These are phyloP conservation scores for Candida chauliodis DNA, from an alignment of 805 yeast species.

Conservation along the genomic window DNA sequence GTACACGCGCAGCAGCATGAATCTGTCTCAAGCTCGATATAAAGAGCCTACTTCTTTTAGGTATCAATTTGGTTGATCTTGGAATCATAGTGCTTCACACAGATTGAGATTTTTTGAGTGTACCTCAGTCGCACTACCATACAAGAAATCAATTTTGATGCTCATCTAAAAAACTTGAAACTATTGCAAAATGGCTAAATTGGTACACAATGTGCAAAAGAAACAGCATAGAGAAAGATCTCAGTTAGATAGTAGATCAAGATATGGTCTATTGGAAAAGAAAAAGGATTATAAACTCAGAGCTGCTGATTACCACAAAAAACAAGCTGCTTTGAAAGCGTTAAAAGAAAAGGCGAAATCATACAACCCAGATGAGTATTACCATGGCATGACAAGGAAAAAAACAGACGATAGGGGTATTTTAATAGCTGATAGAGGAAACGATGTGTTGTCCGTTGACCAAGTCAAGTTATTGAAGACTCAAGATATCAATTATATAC, in stretches of 20 bases:
- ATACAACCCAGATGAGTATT: slow-evolving; percentile 92
- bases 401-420: slow-evolving; percentile 71
- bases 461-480: slow-evolving; percentile 83
- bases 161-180: slow-evolving; percentile 8
- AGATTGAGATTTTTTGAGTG: background rate
- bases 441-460: slow-evolving; percentile 58
- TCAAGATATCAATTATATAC: slow-evolving; percentile 84
- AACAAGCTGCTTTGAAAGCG: slow-evolving; percentile 62
- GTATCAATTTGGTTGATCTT: background rate
- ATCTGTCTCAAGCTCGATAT: too few species aligned
- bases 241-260: slow-evolving; percentile 71
- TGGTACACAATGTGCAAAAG: slow-evolving; percentile 89
- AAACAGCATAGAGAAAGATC: slow-evolving; percentile 95
- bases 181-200: slow-evolving; percentile 56
- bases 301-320: slow-evolving; percentile 55
- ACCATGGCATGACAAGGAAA: slow-evolving; percentile 82
- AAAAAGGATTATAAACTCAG: slow-evolving; percentile 54
- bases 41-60: too few species aligned
- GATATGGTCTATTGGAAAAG: slow-evolving; percentile 86
- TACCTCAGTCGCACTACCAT: too few species aligned
- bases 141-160: slow-evolving; percentile 2
- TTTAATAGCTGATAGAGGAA: slow-evolving; percentile 60
- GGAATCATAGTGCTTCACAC: background rate
- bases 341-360: slow-evolving; percentile 67
- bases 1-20: too few species aligned